Conservation (phyloP, 2,329 filamentous ascomycete species). For the Fusarium proliferatum region DNA sequence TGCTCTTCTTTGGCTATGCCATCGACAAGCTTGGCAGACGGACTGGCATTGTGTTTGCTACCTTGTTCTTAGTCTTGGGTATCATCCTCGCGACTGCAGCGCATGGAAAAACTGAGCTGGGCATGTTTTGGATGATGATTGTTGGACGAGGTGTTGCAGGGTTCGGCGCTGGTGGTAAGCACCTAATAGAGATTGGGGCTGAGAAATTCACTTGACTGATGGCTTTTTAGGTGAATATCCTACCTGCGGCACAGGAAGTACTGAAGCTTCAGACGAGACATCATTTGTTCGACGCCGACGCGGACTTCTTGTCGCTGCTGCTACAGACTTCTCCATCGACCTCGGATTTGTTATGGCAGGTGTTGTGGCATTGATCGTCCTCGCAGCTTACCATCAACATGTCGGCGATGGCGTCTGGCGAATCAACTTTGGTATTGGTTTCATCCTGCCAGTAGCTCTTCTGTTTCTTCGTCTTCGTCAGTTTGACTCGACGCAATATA, state of each 20-base stretch:
- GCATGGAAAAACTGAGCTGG: background rate
- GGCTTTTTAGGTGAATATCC: background rate
- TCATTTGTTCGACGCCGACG: background rate
- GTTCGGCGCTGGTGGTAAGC: background rate
- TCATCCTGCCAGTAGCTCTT: background rate
- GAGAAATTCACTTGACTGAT: background rate
- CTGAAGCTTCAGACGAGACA: background rate
- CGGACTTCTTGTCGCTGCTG: background rate
- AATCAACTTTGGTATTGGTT: background rate
- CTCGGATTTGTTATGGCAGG: background rate
- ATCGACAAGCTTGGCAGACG: background rate
- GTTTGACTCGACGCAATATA: background rate
- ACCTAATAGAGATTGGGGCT: rapidly evolving
- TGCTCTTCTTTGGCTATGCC: background rate
- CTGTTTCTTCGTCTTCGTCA: background rate
- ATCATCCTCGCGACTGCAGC: background rate
- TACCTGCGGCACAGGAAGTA: background rate
- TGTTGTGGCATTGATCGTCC: background rate
- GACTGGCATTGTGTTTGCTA: background rate
- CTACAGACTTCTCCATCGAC: background rate
- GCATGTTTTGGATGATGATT: constrained; percentile 5
- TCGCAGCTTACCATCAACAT: background rate
- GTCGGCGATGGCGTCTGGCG: background rate
- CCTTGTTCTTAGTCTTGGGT: background rate
- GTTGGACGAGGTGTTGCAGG: background rate